phyloP scores from a whole-genome alignment of 805 yeast genomes.

The Pichia californica region DNA sequence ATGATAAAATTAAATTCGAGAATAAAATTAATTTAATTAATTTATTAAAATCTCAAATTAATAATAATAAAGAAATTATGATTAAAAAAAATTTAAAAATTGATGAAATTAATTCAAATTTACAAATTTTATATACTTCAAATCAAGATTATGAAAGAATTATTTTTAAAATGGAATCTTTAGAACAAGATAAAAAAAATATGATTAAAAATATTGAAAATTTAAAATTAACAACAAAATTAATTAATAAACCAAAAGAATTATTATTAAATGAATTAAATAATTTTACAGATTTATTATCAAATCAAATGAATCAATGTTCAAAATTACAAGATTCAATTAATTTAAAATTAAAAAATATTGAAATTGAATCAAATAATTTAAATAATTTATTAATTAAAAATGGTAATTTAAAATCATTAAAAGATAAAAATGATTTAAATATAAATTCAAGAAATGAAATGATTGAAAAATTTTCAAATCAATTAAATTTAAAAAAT shows the following conservation, averaged over 20 bases:
- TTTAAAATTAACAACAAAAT: conserved; percentile 39
- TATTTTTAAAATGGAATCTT: conserved; percentile 54
- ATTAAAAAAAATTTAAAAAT: conserved; percentile 43
- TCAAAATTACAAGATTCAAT: conserved; percentile 16
- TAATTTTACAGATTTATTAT: conserved; percentile 33
- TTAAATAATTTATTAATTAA: conserved; percentile 35
- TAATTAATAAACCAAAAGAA: conserved; percentile 39
- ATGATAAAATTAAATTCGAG: conserved; percentile 68
- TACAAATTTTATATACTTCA: conserved; percentile 60
- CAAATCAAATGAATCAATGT: conserved; percentile 20
- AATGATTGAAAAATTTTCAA: conserved; percentile 9
- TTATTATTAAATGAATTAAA: conserved; percentile 34
- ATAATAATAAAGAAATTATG: conserved; percentile 41
- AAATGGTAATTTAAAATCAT: conserved; percentile 49
- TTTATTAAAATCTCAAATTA: conserved; percentile 38
- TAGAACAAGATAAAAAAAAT: conserved; percentile 41
- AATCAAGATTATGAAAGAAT: conserved; percentile 78
- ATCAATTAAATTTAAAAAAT: conserved; percentile 5
- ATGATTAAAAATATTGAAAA: conserved; percentile 46
- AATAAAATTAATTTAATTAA: conserved; percentile 44
- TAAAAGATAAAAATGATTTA: conserved; percentile 19
- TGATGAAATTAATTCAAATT: conserved; percentile 45
- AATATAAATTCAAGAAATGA: conserved; percentile 15
- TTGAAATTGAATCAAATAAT: conserved; percentile 24
- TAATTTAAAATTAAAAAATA: conserved; percentile 5